Conservation (phyloP, 164 flowering plant genomes). For the Saururus chinensis region DNA sequence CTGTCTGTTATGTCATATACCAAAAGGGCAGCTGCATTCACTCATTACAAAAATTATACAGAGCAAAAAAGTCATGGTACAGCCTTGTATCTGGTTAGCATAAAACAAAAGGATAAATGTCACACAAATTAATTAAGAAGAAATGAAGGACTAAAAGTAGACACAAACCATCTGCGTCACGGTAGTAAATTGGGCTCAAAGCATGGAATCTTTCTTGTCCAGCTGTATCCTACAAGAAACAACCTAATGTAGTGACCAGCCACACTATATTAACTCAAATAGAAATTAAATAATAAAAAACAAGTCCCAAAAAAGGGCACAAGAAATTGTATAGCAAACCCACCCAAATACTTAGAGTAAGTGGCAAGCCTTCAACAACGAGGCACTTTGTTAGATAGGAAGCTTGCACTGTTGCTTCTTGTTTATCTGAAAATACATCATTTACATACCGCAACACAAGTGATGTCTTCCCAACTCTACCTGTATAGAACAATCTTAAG, state of each 20-base stretch:
- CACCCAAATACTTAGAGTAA: constrained; percentile 27
- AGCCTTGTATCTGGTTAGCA: no score
- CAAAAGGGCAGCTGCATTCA: constrained; percentile 23
- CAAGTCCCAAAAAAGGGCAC: no score
- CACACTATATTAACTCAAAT: no score
- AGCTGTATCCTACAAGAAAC: constrained; percentile 23
- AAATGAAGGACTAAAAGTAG: not conserved
- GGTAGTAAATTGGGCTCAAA: constrained; percentile 27
- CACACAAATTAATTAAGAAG: not conserved
- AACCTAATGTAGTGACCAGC: no score
- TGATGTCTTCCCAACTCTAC: constrained; percentile 28
- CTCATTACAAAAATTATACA: not conserved
- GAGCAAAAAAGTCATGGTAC: no score
- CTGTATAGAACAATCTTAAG: constrained; percentile 7
- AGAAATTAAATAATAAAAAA: not conserved
- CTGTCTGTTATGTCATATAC: constrained; percentile 23
- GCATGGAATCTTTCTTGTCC: constrained; percentile 30
- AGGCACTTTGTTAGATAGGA: constrained; percentile 22
- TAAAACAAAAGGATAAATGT: no score
- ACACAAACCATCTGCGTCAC: constrained; percentile 27
- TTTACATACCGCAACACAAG: constrained; percentile 23
- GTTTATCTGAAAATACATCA: constrained; percentile 20
- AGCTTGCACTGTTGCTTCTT: constrained; percentile 26
- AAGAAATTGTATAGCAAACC: constrained; percentile 8
- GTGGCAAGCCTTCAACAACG: constrained; percentile 22